Conservation (phyloP, 768 basidiomycete genomes). For the Mrakia gelida region DNA sequence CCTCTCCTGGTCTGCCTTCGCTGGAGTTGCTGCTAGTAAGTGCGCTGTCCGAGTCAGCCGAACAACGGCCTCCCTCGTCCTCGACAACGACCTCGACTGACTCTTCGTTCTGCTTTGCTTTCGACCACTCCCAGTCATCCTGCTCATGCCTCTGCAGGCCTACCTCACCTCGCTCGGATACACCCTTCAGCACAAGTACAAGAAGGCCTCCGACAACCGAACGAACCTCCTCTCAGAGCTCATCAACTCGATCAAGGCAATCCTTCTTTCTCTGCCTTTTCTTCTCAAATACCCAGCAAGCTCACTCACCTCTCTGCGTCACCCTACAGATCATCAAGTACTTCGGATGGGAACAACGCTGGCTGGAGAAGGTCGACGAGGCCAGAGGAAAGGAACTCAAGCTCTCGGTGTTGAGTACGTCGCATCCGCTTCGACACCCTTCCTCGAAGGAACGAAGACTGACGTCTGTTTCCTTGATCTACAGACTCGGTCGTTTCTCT, state of each 20-base stretch:
- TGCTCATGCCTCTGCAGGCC: conserved; percentile 18
- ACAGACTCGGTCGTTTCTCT: conserved; percentile 66
- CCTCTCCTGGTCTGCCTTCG: conserved; percentile 3
- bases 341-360: conserved; percentile 73
- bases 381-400: conserved; percentile 49
- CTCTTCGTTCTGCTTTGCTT: too few relatives aligned
- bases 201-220: conserved; percentile 9
- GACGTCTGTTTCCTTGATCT: too few relatives aligned
- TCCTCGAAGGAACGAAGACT: background rate
- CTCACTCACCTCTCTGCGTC: too few relatives aligned
- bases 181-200: conserved; percentile 17
- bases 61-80: too few relatives aligned
- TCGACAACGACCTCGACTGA: too few relatives aligned
- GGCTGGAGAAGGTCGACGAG: conserved; percentile 57
- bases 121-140: background rate
- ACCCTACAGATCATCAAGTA: conserved; percentile 50
- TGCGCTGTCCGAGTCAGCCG: too few relatives aligned
- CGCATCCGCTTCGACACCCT: conserved; percentile 49
- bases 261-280: too few relatives aligned
- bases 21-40: background rate
- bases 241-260: conserved; percentile 18
- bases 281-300: too few relatives aligned
- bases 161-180: background rate
- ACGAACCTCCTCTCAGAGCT: conserved; percentile 19
- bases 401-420: conserved; percentile 61